Percentiles rank a stretch among this genome's conserved stretches.
These are phyloP conservation scores for Pleurotus citrinopileatus DNA, from an alignment of 768 basidiomycete species.

Conservation along the genomic window DNA sequence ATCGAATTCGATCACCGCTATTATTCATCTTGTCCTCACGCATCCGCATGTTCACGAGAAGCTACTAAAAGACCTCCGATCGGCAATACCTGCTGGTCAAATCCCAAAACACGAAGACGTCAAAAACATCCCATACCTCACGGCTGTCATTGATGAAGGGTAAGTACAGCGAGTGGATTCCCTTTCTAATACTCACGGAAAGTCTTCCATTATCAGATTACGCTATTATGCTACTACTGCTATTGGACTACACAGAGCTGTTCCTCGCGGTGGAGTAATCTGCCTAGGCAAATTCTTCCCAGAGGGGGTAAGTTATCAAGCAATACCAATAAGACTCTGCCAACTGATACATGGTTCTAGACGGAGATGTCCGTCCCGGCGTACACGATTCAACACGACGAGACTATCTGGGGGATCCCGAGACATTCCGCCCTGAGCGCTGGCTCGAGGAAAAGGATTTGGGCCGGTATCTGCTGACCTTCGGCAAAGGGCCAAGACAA, in stretches of 20 bases:
- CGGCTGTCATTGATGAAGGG: conserved; percentile 27
- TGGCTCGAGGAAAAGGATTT: conserved; percentile 28
- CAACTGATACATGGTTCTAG: conserved; percentile 11
- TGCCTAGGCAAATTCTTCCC: conserved; percentile 24
- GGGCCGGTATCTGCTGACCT: conserved; percentile 24
- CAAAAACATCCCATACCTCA: conserved; percentile 25
- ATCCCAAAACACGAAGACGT: conserved; percentile 18
- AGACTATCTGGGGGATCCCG: conserved; percentile 30
- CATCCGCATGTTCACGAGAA: conserved; percentile 22
- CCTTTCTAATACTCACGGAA: background rate
- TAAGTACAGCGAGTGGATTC: conserved; percentile 5
- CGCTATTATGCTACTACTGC: conserved; percentile 32
- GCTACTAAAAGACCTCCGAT: conserved; percentile 17
- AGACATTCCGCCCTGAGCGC: conserved; percentile 31
- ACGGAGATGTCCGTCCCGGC: conserved; percentile 32
- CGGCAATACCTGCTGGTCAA: conserved; percentile 11
- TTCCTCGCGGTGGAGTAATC: conserved; percentile 23
- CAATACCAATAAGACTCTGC: background rate
- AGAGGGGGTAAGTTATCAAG: conserved; percentile 21
- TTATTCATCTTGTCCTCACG: conserved; percentile 22
- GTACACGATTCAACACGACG: conserved; percentile 30
- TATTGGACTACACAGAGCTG: conserved; percentile 31
- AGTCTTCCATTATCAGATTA: conserved; percentile 17
- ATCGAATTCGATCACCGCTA: conserved; percentile 28
- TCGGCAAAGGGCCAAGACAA: conserved; percentile 29